Base-by-base conservation (phyloP, 2,329 filamentous ascomycete species). In the Cryoendolithus antarcticus region DNA sequence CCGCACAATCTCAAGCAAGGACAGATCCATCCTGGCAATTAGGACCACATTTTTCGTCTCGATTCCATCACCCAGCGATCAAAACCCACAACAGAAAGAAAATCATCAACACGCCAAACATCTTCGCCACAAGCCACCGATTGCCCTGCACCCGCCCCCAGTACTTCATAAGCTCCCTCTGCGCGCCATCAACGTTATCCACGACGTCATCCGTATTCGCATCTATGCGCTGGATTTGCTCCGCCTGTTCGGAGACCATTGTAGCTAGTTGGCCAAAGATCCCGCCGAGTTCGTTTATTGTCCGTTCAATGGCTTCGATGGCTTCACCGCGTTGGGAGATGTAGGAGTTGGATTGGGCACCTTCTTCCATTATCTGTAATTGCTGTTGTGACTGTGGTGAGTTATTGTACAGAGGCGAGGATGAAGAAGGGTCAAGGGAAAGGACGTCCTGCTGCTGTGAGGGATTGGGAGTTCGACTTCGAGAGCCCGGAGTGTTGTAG, bases 201-300 rank as follows among this genome's bases (percentile, higher is more conserved):
- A 96, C 89, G 4, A 98, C 86, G 52, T 95, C 88, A 56, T 98
- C 91, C 1, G 89, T 95, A 61, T 96, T 95, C 48, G 89, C 89
- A 54, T 96, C 89, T 56, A 95, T 95, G 36, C 89, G 74, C 63
- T 96, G 86, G 48, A 98, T 93, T 81, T 94, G 93, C 63, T 95
- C 91, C 45, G 84, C 86, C 64, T 98, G 91, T 61, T 98, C 89
- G 40, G 82, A 86, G 27, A 98, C 91, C 91, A 98, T 96, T 49
- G 85, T 80, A 29, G 91, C 89, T 35, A 98, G 67, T 62, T 98
- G 89, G 7, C 86, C 85, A 58, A 96, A 96, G 45, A 95, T 95
- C 9, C 81, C 71, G 21, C 91, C 91, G 1, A 98, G 70, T 59
- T 98, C 91, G 46, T 76, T 78, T 51, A 98, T 98, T 1, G 91